phyloP scores from a whole-genome alignment of 805 yeast genomes.

The Wickerhamiella alocasiicola region DNA sequence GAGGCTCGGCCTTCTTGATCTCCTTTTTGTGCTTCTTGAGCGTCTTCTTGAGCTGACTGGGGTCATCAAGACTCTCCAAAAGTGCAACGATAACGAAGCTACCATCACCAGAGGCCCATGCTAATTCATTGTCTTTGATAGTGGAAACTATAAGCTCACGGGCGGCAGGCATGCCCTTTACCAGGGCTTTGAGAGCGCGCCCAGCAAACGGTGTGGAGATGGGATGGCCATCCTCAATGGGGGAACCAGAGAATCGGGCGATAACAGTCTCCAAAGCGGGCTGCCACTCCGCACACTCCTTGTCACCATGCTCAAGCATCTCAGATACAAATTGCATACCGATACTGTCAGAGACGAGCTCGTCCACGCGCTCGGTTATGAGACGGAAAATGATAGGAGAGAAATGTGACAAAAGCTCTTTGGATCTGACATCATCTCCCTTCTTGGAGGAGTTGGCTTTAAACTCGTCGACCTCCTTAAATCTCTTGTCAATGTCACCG shows the following conservation, averaged over 20 bases:
- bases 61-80: constrained; percentile 48
- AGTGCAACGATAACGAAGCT: constrained; percentile 74
- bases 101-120: constrained; percentile 63
- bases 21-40: constrained; percentile 32
- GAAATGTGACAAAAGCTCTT: constrained; percentile 52
- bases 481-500: constrained; percentile 48
- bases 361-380: constrained; percentile 38
- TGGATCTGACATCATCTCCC: constrained; percentile 62
- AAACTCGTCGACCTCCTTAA: constrained; percentile 47
- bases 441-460: constrained; percentile 70
- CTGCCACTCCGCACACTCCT: constrained; percentile 30
- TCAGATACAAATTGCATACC: constrained; percentile 80
- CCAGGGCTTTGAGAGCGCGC: constrained; percentile 19
- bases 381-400: constrained; percentile 51
- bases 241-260: constrained; percentile 45
- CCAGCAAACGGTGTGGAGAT: constrained; percentile 26
- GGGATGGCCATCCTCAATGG: constrained; percentile 53
- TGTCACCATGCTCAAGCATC: constrained; percentile 46
- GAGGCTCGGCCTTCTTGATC: constrained; percentile 23
- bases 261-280: constrained; percentile 38
- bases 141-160: constrained; percentile 37
- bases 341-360: constrained; percentile 37
- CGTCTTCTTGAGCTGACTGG: constrained; percentile 38
- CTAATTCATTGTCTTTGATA: constrained; percentile 40
- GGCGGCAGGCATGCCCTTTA: constrained; percentile 32